A percentile compares a stretch with the other conserved stretches of the same genome.
These are phyloP conservation scores for Trametes maxima DNA, from an alignment of 768 basidiomycete species.

Conservation along the genomic window DNA sequence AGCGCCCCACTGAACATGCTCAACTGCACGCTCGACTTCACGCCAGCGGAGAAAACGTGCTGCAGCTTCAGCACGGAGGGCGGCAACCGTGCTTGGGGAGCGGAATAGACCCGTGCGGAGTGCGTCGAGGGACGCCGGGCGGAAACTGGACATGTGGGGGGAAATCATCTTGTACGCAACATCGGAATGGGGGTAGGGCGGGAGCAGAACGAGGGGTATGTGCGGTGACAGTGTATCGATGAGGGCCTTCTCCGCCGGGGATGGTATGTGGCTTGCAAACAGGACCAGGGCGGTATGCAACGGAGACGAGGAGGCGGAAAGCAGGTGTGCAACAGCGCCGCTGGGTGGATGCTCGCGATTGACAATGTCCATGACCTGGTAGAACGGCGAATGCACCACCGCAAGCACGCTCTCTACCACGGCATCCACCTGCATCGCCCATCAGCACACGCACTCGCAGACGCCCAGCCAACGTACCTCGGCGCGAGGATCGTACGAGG, in stretches of 20 bases:
- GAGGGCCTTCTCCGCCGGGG: conserved; percentile 43
- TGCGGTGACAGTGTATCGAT: conserved; percentile 53
- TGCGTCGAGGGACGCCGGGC: conserved; percentile 50
- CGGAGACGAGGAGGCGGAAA: conserved; percentile 60
- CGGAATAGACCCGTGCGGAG: conserved; percentile 65
- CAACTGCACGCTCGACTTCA: conserved; percentile 63
- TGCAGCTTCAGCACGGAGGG: conserved; percentile 62
- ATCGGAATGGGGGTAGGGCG: conserved; percentile 26
- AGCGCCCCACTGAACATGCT: conserved; percentile 39
- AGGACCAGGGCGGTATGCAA: conserved; percentile 64
- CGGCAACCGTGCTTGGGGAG: conserved; percentile 59
- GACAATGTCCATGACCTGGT: conserved; percentile 52
- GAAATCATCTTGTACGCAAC: conserved; percentile 14
- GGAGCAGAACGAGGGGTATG: conserved; percentile 60
- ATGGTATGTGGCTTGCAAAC: conserved; percentile 45
- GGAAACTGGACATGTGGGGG: conserved; percentile 49
- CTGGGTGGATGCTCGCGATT: conserved; percentile 57
- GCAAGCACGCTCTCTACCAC: conserved; percentile 38
- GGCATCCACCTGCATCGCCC: conserved; percentile 19
- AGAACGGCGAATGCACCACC: conserved; percentile 59
- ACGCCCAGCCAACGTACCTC: conserved; percentile 43
- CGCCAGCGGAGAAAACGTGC: conserved; percentile 75
- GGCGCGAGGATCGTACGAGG: conserved; percentile 44
- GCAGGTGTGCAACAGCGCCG: conserved; percentile 49
- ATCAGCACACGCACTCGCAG: background rate